These are phyloP conservation scores for Flaveria brownii DNA, from an alignment of 129 eudicot species.

Conservation along the genomic window DNA sequence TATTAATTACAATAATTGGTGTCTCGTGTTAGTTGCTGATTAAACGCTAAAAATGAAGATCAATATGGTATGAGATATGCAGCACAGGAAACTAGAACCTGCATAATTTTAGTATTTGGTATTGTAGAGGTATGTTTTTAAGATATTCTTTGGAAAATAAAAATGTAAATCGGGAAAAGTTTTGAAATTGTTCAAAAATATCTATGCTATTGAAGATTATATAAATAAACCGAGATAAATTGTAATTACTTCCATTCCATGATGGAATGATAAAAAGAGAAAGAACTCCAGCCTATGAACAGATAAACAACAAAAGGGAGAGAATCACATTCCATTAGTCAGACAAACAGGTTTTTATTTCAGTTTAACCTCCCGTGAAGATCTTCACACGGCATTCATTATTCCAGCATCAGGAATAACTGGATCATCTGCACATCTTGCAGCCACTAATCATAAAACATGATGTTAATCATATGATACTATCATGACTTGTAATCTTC, in stretches of 20 bases:
- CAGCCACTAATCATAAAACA: conserved; percentile 39
- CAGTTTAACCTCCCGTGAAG: no score
- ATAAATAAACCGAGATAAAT: neutral
- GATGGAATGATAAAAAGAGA: no score
- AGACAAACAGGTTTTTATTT: no score
- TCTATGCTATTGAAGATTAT: neutral
- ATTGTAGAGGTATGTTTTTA: neutral
- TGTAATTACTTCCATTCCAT: neutral
- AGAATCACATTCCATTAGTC: no score
- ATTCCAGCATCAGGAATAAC: conserved; percentile 73
- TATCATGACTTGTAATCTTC: no score
- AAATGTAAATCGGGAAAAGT: no score
- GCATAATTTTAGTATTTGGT: neutral
- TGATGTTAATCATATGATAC: no score
- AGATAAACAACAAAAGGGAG: no score
- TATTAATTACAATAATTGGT: neutral
- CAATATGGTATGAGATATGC: neutral
- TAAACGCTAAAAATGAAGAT: neutral
- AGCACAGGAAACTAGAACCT: neutral
- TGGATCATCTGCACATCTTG: no score
- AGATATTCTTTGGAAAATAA: neutral
- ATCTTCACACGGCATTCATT: conserved; percentile 34
- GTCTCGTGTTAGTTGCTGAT: neutral
- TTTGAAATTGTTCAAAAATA: neutral
- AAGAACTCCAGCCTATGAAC: no score